phyloP scores from a whole-genome alignment of 1,284 basidiomycete genomes.

The Calocybe gambosa region DNA sequence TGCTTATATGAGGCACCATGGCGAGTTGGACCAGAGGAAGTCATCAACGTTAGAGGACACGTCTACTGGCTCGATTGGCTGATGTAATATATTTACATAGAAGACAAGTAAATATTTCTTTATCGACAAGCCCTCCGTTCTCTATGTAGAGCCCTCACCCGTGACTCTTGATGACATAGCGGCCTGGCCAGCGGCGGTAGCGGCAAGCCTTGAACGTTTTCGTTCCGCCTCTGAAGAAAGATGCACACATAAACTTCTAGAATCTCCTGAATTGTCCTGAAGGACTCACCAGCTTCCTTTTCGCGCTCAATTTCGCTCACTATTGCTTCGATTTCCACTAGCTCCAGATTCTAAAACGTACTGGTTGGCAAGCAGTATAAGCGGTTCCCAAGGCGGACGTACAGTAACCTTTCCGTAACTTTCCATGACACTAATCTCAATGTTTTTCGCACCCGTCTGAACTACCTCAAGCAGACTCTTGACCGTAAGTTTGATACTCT shows the following conservation, averaged over 20 bases:
- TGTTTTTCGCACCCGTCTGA: slow-evolving; percentile 99
- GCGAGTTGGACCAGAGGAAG: slow-evolving; percentile 13
- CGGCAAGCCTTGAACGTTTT: slow-evolving; percentile 72
- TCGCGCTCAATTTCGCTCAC: slow-evolving; percentile 90
- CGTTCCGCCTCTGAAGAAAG: slow-evolving; percentile 72
- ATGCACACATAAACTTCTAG: background rate
- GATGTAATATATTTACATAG: slow-evolving; percentile 12
- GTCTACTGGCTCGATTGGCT: slow-evolving; percentile 9
- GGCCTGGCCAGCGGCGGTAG: slow-evolving; percentile 78
- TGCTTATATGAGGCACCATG: slow-evolving; percentile 57
- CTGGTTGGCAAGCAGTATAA: background rate
- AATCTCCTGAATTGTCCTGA: background rate
- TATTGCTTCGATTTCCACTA: slow-evolving; percentile 84
- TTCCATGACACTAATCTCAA: slow-evolving; percentile 96
- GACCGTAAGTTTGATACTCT: slow-evolving; percentile 91
- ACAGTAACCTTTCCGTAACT: slow-evolving; percentile 88
- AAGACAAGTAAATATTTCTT: background rate
- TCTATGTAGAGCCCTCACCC: slow-evolving; percentile 32
- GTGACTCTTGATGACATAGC: slow-evolving; percentile 66
- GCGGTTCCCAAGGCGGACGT: slow-evolving; percentile 23
- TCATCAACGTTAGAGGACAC: slow-evolving; percentile 13
- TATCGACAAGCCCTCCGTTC: too few relatives aligned
- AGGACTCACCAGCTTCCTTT: slow-evolving; percentile 81
- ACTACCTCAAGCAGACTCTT: slow-evolving; percentile 98
- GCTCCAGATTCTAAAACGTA: slow-evolving; percentile 65